Evolutionary conservation across 352 stramenopile species (phyloP), one percentile per base, ranked within the genome.

Genomic region (Pythium rishiriense): DNA sequence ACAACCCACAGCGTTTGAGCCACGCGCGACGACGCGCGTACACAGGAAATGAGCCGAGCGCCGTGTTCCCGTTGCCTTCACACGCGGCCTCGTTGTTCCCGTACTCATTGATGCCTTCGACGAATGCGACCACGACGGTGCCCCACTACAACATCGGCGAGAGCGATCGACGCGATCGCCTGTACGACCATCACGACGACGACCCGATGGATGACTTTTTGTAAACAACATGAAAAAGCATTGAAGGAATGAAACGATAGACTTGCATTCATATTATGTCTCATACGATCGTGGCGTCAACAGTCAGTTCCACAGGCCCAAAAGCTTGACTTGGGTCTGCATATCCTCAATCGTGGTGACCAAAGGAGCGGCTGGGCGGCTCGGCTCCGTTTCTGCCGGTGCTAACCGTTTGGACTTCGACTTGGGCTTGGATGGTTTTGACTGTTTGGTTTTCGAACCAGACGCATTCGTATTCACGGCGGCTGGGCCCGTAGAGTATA

Each of bases 331-430:
- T 31, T 69, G 66, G 1, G 55, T 47, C 50, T 64, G 60, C 24
- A 73, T 33, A 19, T 73, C 66, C 52, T 73, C 60, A 11, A 73
- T 62, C 6, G 47, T 58, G 24, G 48, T 64, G 6, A 68, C 58
- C 4, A 61, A 31, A 1, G 37, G 53, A 15, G 53, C 52, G 14
- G 41, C n/a, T 9, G n/a, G 33, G 19, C 9, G 28, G 33, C n/a
- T 9, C 9, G 25, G 4, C 0, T 43, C 43, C 48, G 31, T 24
- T 1, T 37, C 37, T 24, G 10, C n/a, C n/a, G n/a, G 29, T 12
- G 28, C 51, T 6, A 43, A 62, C n/a, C 22, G 43, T 24, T 22
- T 58, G 3, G 52, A n/a, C 46, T 55, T 66, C 24, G 15, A 0
- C 24, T 61, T 59, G 33, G 33, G 21, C 33, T 53, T 64, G 28